phyloP scores from a whole-genome alignment of 306 rosid genomes.

The Dryas alaskensis region DNA sequence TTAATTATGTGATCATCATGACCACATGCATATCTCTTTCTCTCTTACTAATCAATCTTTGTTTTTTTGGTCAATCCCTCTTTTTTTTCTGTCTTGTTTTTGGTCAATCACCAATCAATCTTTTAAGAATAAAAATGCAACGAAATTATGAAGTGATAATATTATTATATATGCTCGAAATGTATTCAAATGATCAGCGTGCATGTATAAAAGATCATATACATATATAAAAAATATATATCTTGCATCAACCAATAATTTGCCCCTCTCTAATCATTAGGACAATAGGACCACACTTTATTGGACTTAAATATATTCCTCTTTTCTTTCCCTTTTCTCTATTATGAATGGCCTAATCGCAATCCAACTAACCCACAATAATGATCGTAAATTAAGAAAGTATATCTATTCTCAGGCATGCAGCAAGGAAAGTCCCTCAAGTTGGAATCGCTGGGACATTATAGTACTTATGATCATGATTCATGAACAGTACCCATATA shows the following conservation, averaged over 20 bases:
- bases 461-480: background rate
- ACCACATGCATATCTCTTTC: no score
- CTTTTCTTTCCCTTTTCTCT: background rate
- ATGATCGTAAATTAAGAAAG: background rate
- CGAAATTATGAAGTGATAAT: background rate
- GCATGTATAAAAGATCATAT: background rate
- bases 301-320: background rate
- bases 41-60: no score
- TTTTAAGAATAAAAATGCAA: background rate
- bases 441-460: constrained; percentile 16
- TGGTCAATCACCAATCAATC: no score
- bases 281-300: constrained; percentile 31
- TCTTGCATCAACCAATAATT: constrained; percentile 40
- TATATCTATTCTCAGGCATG: constrained; percentile 7
- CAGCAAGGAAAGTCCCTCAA: constrained; percentile 14
- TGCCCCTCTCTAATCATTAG: constrained; percentile 45
- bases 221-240: background rate
- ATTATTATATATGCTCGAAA: background rate
- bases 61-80: no score
- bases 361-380: constrained; percentile 18
- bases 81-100: no score
- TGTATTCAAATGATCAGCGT: background rate
- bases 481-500: background rate
- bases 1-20: no score
- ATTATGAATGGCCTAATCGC: constrained; percentile 8